These are phyloP conservation scores for Lunularia cruciata DNA, from an alignment of 225 moss, liverwort and hornwort genomes.

Conservation along the genomic window DNA sequence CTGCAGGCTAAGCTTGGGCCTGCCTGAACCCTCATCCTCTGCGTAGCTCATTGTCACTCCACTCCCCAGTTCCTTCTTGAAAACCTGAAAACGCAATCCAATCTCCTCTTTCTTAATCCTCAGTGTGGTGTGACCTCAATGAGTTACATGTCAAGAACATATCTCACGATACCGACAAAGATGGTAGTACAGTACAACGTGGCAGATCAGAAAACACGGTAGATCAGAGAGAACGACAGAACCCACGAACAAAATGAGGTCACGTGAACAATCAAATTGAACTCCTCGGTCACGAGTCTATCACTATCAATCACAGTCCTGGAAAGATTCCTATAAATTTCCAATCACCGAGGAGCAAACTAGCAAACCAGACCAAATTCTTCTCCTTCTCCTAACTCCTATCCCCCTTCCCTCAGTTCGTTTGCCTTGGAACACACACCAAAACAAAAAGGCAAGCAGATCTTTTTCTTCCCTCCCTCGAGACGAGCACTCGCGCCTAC, in stretches of 20 bases:
- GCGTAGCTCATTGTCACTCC: constrained; percentile 68
- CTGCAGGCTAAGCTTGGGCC: constrained; percentile 96
- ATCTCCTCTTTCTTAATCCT: background rate
- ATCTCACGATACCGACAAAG: background rate
- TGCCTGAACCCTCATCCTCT: constrained; percentile 80
- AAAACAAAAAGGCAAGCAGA: too few relatives aligned
- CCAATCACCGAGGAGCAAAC: too few relatives aligned
- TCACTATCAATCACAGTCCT: constrained; percentile 6
- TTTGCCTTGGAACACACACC: too few relatives aligned
- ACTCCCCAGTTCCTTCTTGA: constrained; percentile 9
- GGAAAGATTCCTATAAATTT: background rate
- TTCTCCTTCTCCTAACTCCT: too few relatives aligned
- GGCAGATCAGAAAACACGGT: background rate
- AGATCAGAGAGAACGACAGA: background rate
- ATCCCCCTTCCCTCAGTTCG: too few relatives aligned
- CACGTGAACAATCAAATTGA: background rate
- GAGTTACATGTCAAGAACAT: too few relatives aligned
- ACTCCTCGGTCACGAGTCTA: background rate
- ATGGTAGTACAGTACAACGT: background rate
- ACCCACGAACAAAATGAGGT: background rate
- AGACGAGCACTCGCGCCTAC: too few relatives aligned
- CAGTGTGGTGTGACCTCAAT: background rate
- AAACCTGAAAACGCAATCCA: constrained; percentile 11
- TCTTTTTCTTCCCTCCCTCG: too few relatives aligned
- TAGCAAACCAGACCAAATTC: too few relatives aligned